These are phyloP conservation scores for Prunella vulgaris DNA, from an alignment of 257 asterid genomes.

Conservation along the genomic window DNA sequence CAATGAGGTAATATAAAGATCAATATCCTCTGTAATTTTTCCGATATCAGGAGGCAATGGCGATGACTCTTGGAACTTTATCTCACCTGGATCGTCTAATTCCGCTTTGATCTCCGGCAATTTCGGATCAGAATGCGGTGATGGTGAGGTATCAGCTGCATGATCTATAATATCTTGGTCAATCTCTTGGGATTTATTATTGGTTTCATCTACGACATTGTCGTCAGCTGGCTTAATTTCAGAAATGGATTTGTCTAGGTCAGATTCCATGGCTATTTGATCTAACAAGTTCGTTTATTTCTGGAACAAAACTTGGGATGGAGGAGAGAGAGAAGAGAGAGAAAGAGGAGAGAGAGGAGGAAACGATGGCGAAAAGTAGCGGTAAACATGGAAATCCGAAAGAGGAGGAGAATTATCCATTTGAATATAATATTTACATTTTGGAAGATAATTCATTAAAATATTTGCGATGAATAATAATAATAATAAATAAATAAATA, in stretches of 20 bases:
- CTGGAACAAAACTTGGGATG: conserved; percentile 6
- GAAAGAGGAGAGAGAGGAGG: conserved; percentile 6
- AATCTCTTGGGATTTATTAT: neutral
- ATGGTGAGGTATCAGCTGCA: neutral
- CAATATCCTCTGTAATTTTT: conserved; percentile 54
- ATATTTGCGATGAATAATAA: neutral
- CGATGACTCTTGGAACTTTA: conserved; percentile 17
- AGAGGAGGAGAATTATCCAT: conserved; percentile 28
- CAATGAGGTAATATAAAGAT: conserved; percentile 44
- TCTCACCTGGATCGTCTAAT: neutral
- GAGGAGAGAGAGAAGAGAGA: conserved; percentile 8
- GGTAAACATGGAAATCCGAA: conserved; percentile 28
- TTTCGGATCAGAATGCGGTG: conserved; percentile 9
- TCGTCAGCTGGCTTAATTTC: neutral
- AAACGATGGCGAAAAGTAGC: conserved; percentile 8
- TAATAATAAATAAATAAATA: neutral
- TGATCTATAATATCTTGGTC: conserved; percentile 2
- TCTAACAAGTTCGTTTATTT: neutral
- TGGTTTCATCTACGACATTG: neutral
- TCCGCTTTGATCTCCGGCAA: neutral
- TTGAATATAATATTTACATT: neutral
- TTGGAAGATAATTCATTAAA: neutral
- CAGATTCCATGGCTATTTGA: conserved; percentile 39
- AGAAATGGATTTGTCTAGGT: neutral
- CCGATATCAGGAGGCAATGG: conserved; percentile 66